Conservation (phyloP, 495 filamentous ascomycete genomes). For the Chaetomium cochliodes region DNA sequence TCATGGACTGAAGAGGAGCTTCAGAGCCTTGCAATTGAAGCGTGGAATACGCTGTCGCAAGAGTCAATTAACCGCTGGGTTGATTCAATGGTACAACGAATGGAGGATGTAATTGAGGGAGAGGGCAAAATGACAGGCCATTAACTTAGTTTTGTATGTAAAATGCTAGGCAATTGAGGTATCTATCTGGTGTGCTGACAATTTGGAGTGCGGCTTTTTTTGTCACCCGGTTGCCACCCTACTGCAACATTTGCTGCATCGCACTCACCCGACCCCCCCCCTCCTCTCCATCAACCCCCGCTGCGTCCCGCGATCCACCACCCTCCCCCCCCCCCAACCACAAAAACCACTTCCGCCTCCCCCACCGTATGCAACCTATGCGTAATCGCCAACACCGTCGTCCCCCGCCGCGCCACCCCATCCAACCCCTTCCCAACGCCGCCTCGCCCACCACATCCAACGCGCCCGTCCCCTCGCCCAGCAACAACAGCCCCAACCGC, state of each 20-base stretch:
- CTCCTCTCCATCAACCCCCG: not conserved
- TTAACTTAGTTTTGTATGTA: not conserved
- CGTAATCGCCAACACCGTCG: too few relatives aligned
- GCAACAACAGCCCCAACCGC: too few relatives aligned
- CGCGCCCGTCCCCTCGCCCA: too few relatives aligned
- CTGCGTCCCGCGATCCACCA: not conserved
- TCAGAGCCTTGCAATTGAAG: not conserved
- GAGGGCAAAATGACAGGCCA: conserved; percentile 1
- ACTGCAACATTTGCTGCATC: too few relatives aligned
- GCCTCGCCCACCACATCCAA: too few relatives aligned
- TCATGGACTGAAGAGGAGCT: not conserved
- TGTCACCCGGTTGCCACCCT: too few relatives aligned
- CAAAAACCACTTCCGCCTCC: too few relatives aligned
- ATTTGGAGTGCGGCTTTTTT: not conserved
- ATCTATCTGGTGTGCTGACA: not conserved
- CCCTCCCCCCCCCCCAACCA: too few relatives aligned
- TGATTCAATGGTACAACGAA: not conserved
- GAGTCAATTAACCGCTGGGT: not conserved
- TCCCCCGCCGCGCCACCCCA: not conserved
- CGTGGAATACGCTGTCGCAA: not conserved
- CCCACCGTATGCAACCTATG: too few relatives aligned
- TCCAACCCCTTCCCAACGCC: not conserved
- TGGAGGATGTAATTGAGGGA: not conserved
- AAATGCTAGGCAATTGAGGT: not conserved
- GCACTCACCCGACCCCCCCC: too few relatives aligned